Percentiles rank a stretch among this genome's conserved stretches.
Conservation (phyloP, 2,329 filamentous ascomycete genomes). For the Clonostachys rhizophaga region DNA sequence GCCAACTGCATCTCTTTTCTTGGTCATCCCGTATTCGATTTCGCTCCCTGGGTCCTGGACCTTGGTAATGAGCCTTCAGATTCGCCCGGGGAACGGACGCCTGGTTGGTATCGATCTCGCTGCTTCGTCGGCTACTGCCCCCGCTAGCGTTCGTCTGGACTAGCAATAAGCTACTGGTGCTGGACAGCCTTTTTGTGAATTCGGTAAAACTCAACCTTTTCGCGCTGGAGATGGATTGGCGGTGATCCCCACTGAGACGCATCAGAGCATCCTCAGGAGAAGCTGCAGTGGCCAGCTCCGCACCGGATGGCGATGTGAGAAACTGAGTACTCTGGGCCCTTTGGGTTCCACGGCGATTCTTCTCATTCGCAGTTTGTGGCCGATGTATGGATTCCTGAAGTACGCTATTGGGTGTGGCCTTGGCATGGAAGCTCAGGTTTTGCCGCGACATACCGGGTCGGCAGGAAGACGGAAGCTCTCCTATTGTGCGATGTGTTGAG, state of each 20-base stretch:
- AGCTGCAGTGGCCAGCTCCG: background rate
- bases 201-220: slow-evolving; percentile 60
- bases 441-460: slow-evolving; percentile 21
- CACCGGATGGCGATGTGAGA: slow-evolving; percentile 12
- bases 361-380: slow-evolving; percentile 50
- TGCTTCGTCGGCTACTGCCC: slow-evolving; percentile 40
- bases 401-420: slow-evolving; percentile 8
- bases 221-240: slow-evolving; percentile 45
- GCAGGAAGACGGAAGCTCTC: slow-evolving; percentile 31
- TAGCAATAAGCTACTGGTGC: slow-evolving; percentile 54
- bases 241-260: slow-evolving; percentile 9
- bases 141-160: slow-evolving; percentile 51
- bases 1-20: slow-evolving; percentile 49
- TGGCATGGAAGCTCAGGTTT: slow-evolving; percentile 22
- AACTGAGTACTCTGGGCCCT: slow-evolving; percentile 45
- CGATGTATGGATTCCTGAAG: slow-evolving; percentile 22
- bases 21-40: slow-evolving; percentile 25
- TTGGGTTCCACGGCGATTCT: slow-evolving; percentile 36
- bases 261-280: slow-evolving; percentile 12
- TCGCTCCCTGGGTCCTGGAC: slow-evolving; percentile 36
- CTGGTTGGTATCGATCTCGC: background rate
- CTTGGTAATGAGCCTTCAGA: background rate
- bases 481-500: slow-evolving; percentile 43
- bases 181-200: slow-evolving; percentile 55
- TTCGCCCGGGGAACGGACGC: background rate